Percentiles rank a stretch among this genome's conserved stretches.
These are phyloP conservation scores for Colletotrichum chrysophilum DNA, from an alignment of 2,329 filamentous ascomycete genomes.

Conservation along the genomic window DNA sequence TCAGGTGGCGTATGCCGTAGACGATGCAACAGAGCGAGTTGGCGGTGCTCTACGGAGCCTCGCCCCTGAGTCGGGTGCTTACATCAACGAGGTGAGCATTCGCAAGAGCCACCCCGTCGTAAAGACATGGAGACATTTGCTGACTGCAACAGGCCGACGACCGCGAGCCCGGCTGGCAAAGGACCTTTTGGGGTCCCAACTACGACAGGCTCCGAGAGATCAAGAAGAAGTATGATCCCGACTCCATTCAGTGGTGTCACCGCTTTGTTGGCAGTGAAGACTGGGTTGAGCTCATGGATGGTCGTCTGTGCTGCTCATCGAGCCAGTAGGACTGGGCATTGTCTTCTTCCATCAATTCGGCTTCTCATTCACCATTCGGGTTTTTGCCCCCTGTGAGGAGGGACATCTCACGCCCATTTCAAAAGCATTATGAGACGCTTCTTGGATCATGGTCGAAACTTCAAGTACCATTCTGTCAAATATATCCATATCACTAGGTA, in stretches of 20 bases:
- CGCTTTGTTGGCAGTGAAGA: background rate
- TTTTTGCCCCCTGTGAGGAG: no score
- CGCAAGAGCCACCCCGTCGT: background rate
- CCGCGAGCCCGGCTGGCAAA: constrained; percentile 24
- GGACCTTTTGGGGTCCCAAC: constrained; percentile 31
- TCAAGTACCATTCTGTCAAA: background rate
- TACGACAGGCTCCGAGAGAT: constrained; percentile 29
- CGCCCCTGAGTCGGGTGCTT: background rate
- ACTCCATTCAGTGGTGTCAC: background rate
- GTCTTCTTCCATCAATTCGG: background rate
- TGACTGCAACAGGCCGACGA: background rate
- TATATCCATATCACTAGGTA: background rate
- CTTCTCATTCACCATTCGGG: background rate
- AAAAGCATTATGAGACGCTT: background rate
- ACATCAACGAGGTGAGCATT: background rate
- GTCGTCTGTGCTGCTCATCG: background rate
- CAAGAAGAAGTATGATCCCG: constrained; percentile 35
- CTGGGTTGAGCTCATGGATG: background rate
- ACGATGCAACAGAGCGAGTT: background rate
- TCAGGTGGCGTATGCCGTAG: background rate
- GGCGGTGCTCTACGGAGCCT: background rate
- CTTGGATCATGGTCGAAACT: background rate
- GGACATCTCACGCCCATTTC: no score
- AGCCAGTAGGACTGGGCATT: background rate
- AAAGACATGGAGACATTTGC: background rate